A percentile compares a stretch with the other conserved stretches of the same genome.
phyloP scores from a whole-genome alignment of 148 eudicot genomes.

The Rhododendron griersonianum region DNA sequence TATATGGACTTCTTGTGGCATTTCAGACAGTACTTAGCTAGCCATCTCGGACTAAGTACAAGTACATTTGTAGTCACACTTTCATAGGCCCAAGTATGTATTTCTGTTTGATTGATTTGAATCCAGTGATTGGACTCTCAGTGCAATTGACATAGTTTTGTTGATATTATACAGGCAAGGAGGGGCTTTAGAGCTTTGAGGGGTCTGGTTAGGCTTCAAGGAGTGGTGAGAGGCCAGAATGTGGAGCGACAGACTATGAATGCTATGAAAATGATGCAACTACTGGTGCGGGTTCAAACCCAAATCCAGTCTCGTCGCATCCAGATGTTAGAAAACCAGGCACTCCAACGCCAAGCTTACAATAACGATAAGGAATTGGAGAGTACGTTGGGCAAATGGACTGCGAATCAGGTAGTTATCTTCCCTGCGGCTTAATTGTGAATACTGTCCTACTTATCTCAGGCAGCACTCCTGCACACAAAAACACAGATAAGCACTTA shows the following conservation, averaged over 20 bases:
- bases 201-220: conserved; percentile 91
- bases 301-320: conserved; percentile 85
- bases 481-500: not conserved
- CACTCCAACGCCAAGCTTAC: conserved; percentile 48
- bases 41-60: not conserved
- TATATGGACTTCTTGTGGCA: not conserved
- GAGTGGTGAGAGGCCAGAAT: conserved; percentile 80
- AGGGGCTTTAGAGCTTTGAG: conserved; percentile 65
- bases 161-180: conserved; percentile 51
- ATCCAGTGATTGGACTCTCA: not conserved
- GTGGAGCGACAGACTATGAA: conserved; percentile 78
- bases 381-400: conserved; percentile 55
- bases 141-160: not conserved
- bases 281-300: conserved; percentile 77
- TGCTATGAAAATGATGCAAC: conserved; percentile 93
- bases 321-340: conserved; percentile 84
- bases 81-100: not conserved
- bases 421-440: not conserved
- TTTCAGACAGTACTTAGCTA: not conserved
- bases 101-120: not conserved
- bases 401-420: conserved; percentile 22
- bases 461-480: not conserved
- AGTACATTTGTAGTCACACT: not conserved
- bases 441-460: not conserved
- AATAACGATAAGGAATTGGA: conserved; percentile 51